Base-by-base conservation (phyloP, 345 rosid species). In the Murraya koenigii region DNA sequence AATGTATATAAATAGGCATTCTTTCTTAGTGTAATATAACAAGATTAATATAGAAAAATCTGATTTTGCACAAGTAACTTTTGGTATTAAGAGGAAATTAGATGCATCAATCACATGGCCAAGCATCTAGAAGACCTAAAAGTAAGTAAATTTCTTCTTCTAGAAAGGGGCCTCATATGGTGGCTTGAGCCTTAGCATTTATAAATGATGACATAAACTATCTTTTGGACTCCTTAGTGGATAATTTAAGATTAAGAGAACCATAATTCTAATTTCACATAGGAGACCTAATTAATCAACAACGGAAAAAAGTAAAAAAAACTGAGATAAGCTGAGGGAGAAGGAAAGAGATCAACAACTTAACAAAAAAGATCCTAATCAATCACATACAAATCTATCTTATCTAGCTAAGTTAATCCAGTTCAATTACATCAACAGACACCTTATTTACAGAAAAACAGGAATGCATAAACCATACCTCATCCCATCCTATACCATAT, bases 401-500 rank as follows among this genome's bases (percentile, higher is more conserved):
- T 32, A 32, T 64, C 9, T 15, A 32, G n/a, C 36, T 28, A 36
- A 62, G 36, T 62, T 14, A 4, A 73, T 73, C 38, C 67, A 39
- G 20, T 32, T 41, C 59, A 61, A 14, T 41, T 58, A 41, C 58
- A 74, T 38, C 59, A 44, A 8, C 28, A 23, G 22, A 38, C n/a
- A 23, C 7, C 44, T 14, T 36, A 25, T 38, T 25, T 25, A 54
- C 10, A 72, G 65, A 38, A 64, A 64, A 55, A 66, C 8, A 49
- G 28, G 11, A 35, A 10, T 68, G 9, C 14, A 62, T 28, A 33
- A 62, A 41, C n/a, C 69, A 38, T 84, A 95, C 99, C 98, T 95
- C 98, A 38, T 95, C 99, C 99, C 99, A 95, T 84, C 98, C 99
- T 82, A 93, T 81, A 61, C 99, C 99, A 86, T 95, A 95, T 75